These are phyloP conservation scores for Agrocybe chaxingu DNA, from an alignment of 768 basidiomycete genomes.

Conservation along the genomic window DNA sequence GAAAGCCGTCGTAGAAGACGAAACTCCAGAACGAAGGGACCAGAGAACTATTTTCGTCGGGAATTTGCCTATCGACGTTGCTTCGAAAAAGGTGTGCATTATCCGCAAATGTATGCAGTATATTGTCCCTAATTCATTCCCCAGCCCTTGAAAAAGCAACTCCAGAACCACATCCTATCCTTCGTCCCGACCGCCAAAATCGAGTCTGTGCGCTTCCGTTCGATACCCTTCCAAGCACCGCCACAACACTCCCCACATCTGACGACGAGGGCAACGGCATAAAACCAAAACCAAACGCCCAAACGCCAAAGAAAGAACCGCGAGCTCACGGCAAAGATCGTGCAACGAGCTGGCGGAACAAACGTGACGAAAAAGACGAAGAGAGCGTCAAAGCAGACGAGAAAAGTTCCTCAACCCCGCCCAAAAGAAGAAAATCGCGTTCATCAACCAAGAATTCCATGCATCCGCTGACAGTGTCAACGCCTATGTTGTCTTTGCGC, in stretches of 20 bases:
- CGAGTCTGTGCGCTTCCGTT: conserved; percentile 92
- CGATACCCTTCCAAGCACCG: conserved; percentile 83
- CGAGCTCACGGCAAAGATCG: conserved; percentile 57
- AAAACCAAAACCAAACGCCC: conserved; percentile 25
- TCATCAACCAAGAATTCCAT: conserved; percentile 92
- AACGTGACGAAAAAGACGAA: conserved; percentile 40
- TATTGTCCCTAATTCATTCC: conserved; percentile 1
- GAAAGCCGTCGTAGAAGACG: conserved; percentile 61
- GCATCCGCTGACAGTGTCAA: conserved; percentile 71
- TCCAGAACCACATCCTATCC: conserved; percentile 74
- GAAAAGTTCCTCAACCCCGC: conserved; percentile 72
- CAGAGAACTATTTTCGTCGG: conserved; percentile 89
- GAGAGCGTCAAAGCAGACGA: conserved; percentile 41
- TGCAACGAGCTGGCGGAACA: conserved; percentile 53
- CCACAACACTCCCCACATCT: conserved; percentile 52
- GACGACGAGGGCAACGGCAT: conserved; percentile 30
- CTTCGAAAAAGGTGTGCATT: conserved; percentile 65
- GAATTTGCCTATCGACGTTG: conserved; percentile 76
- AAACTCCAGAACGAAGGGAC: conserved; percentile 72
- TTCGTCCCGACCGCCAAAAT: conserved; percentile 75
- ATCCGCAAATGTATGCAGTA: background rate
- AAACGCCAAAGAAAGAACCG: conserved; percentile 23
- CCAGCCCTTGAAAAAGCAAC: conserved; percentile 71
- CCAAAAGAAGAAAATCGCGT: conserved; percentile 92
- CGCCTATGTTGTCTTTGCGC: conserved; percentile 90